Conservation (phyloP, 163 green algal genomes). For the Chlamydomonas reinhardtii region DNA sequence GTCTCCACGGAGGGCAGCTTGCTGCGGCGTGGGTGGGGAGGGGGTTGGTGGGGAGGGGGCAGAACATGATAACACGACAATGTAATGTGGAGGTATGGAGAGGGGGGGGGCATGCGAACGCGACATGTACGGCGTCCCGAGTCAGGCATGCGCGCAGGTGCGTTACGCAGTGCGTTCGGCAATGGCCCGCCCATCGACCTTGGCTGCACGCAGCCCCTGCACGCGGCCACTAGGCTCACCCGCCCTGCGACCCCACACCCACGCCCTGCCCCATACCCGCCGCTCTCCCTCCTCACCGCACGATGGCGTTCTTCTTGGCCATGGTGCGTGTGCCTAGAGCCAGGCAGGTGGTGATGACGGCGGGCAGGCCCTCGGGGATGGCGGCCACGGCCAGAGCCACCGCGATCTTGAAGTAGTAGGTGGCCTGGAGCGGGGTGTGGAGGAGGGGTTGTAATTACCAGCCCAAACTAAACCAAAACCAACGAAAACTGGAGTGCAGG, state of each 20-base stretch:
- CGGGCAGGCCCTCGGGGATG: constrained; percentile 98
- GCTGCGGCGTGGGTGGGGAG: constrained; percentile 26
- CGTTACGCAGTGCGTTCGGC: no score
- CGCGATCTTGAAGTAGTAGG: constrained; percentile 99
- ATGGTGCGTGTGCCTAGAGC: constrained; percentile 97
- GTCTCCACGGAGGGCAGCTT: constrained; percentile 95
- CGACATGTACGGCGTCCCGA: no score
- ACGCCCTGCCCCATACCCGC: neutral
- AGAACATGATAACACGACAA: no score
- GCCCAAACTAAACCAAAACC: no score
- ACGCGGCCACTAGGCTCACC: no score
- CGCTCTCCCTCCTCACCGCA: constrained; percentile 64
- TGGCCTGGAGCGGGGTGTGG: constrained; percentile 75
- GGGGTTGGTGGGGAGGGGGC: no score
- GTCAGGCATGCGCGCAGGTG: no score
- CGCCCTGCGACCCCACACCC: no score
- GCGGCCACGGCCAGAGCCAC: constrained; percentile 98
- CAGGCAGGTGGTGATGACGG: constrained; percentile 96
- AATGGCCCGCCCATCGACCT: no score
- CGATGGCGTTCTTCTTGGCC: constrained; percentile 98
- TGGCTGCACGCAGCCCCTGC: no score
- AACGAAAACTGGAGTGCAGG: no score
- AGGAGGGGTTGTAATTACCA: neutral
- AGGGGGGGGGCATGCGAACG: no score
- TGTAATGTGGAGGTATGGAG: neutral